Conservation (phyloP, 1,139 yeast species). For the Suhomyces ambrosiae region DNA sequence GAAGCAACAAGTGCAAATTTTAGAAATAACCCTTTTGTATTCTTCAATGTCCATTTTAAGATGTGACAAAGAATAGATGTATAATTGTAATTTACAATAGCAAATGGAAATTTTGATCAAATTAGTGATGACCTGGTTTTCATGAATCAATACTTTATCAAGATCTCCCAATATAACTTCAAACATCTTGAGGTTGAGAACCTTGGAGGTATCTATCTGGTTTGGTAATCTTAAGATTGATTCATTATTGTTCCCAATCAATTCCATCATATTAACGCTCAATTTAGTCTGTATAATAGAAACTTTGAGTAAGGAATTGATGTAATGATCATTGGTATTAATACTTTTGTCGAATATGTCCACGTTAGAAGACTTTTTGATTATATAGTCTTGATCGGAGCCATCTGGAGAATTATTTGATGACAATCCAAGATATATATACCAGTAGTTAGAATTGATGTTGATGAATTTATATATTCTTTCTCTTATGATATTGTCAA, state of each 20-base stretch:
- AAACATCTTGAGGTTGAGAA: constrained; percentile 47
- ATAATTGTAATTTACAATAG: constrained; percentile 45
- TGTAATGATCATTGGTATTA: constrained; percentile 34
- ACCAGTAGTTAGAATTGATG: constrained; percentile 49
- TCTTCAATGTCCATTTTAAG: constrained; percentile 31
- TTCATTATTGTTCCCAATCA: constrained; percentile 25
- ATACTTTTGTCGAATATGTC: constrained; percentile 25
- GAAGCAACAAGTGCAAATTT: constrained; percentile 36
- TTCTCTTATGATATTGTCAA: constrained; percentile 43
- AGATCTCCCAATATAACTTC: constrained; percentile 43
- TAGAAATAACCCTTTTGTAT: constrained; percentile 32
- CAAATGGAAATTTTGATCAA: constrained; percentile 40
- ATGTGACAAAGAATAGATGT: constrained; percentile 38
- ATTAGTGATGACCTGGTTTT: constrained; percentile 23
- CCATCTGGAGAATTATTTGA: constrained; percentile 44
- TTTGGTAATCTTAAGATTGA: constrained; percentile 22
- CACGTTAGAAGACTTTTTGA: constrained; percentile 37
- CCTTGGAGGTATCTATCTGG: constrained; percentile 28
- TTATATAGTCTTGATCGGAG: constrained; percentile 44
- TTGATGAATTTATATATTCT: constrained; percentile 48
- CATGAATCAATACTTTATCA: constrained; percentile 16
- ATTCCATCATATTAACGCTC: constrained; percentile 42
- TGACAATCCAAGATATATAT: constrained; percentile 43
- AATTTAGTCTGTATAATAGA: constrained; percentile 46
- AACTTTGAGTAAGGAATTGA: constrained; percentile 42